A percentile compares a stretch with the other conserved stretches of the same genome.
These are phyloP conservation scores for Candida tropicalis DNA, from an alignment of 1,139 yeast species.

Conservation along the genomic window DNA sequence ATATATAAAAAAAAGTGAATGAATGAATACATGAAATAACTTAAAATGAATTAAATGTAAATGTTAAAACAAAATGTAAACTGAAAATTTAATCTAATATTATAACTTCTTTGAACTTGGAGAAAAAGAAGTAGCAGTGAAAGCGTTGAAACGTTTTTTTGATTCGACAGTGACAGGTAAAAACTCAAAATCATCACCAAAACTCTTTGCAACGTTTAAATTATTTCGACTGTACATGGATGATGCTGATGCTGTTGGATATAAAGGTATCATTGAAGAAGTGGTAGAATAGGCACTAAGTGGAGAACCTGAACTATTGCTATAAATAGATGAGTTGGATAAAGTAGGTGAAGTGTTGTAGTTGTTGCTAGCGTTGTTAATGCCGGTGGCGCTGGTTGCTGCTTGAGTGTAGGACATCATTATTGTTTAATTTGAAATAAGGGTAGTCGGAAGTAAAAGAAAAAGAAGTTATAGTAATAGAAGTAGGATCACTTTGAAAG, in stretches of 20 bases:
- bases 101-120: constrained; percentile 27
- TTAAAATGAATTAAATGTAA: neutral
- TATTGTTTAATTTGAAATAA: too few species aligned
- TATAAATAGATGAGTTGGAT: constrained; percentile 1
- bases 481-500: too few species aligned
- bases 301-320: constrained; percentile 21
- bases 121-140: constrained; percentile 58
- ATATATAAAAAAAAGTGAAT: neutral
- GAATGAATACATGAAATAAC: neutral
- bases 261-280: constrained; percentile 12
- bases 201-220: constrained; percentile 40
- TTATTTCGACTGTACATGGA: constrained; percentile 56
- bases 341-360: constrained; percentile 13
- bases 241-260: constrained; percentile 26
- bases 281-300: constrained; percentile 27
- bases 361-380: constrained; percentile 21
- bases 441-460: too few species aligned
- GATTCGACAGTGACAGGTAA: constrained; percentile 34
- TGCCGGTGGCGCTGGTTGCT: constrained; percentile 11
- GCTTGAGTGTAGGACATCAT: constrained; percentile 3
- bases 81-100: neutral
- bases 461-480: neutral
- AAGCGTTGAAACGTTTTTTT: constrained; percentile 48
- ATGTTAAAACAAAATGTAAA: too few species aligned
- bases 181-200: constrained; percentile 59